phyloP scores from a whole-genome alignment of 306 rosid species.

The Sechiopsis laciniata region DNA sequence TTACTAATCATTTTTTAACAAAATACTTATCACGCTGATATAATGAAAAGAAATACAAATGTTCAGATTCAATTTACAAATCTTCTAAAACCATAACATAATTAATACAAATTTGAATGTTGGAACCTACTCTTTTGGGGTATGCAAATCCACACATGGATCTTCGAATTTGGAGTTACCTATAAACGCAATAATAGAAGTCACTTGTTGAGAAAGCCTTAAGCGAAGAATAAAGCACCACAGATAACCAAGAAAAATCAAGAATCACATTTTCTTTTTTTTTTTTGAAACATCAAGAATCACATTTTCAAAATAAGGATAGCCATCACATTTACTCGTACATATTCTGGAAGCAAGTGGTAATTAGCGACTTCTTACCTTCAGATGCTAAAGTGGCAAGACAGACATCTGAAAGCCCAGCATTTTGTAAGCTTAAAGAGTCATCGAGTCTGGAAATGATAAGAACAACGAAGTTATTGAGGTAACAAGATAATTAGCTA shows the following conservation, averaged over 20 bases:
- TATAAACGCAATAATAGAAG: conserved; percentile 12
- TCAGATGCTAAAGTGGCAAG: conserved; percentile 71
- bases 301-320: not conserved
- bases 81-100: not conserved
- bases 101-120: conserved; percentile 17
- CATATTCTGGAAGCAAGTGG: not conserved
- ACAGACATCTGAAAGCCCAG: conserved; percentile 77
- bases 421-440: conserved; percentile 56
- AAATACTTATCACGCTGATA: not conserved
- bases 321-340: not conserved
- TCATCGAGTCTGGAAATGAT: conserved; percentile 54
- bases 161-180: conserved; percentile 31
- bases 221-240: not conserved
- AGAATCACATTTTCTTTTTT: not conserved
- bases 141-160: conserved; percentile 29
- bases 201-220: not conserved
- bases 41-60: not conserved
- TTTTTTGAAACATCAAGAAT: not conserved
- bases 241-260: not conserved
- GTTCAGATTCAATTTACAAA: not conserved
- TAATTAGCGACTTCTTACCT: conserved; percentile 35
- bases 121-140: conserved; percentile 42
- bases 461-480: conserved; percentile 25
- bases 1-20: not conserved
- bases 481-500: not conserved